Evolutionary conservation across 176 grass and related monocot species (phyloP).

Genomic region (Poa annua): DNA sequence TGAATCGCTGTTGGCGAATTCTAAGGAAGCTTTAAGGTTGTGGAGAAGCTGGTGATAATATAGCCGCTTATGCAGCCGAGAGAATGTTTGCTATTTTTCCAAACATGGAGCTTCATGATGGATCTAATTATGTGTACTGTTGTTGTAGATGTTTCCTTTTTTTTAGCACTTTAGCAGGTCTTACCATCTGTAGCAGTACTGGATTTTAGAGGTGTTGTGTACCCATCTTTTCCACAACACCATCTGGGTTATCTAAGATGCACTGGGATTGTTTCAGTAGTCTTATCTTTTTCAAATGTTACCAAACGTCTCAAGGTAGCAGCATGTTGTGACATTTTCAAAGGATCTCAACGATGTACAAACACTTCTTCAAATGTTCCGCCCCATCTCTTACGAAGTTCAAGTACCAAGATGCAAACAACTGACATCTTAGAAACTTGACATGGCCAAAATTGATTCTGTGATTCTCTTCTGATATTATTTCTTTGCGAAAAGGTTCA

Average conservation of each 20-base stretch:
- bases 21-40: conserved; percentile 28
- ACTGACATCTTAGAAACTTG: no score
- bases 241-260: conserved; percentile 13
- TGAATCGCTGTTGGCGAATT: conserved; percentile 9
- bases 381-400: no score
- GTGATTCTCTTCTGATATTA: no score
- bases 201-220: conserved; percentile 10
- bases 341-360: background rate
- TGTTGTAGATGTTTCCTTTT: background rate
- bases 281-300: background rate
- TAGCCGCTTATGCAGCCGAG: conserved; percentile 17
- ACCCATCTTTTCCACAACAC: background rate
- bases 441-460: no score
- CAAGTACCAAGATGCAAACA: no score
- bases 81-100: background rate
- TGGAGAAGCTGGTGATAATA: conserved; percentile 37
- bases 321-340: background rate
- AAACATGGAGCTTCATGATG: background rate
- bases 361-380: background rate
- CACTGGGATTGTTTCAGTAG: background rate
- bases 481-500: no score
- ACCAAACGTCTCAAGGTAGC: background rate
- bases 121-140: background rate
- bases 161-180: background rate
- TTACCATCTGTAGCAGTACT: conserved; percentile 23